Conservation (phyloP, 176 grass and related monocot genomes). For the Ampelocalamus luodianensis region DNA sequence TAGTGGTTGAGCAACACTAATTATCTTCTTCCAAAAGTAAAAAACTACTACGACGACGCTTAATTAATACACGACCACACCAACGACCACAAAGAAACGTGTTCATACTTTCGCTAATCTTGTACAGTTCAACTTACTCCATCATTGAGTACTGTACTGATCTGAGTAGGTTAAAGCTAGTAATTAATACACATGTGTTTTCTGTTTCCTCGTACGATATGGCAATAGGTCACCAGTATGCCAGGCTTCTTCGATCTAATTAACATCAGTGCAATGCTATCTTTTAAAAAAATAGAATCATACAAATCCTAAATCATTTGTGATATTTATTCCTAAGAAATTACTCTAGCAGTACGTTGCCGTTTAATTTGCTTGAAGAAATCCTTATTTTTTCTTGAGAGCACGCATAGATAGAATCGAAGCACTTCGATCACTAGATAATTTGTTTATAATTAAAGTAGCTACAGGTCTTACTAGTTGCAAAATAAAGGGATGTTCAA, state of each 20-base stretch:
- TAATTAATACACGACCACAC: slow-evolving; percentile 9
- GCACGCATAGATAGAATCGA: neutral
- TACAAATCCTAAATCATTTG: neutral
- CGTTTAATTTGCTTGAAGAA: neutral
- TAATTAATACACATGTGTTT: neutral
- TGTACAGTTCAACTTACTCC: neutral
- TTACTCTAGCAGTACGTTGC: neutral
- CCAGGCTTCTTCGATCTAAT: neutral
- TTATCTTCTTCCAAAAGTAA: slow-evolving; percentile 18
- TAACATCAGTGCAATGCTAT: neutral
- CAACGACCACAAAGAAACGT: slow-evolving; percentile 19
- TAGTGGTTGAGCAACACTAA: slow-evolving; percentile 25
- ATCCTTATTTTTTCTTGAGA: neutral
- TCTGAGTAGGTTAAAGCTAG: neutral
- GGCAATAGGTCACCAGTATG: slow-evolving; percentile 41
- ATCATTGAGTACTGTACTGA: slow-evolving; percentile 31
- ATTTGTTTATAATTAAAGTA: neutral
- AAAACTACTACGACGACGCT: neutral
- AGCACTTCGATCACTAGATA: neutral
- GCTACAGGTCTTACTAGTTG: neutral
- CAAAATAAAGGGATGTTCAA: neutral
- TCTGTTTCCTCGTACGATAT: slow-evolving; percentile 45
- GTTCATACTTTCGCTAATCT: slow-evolving; percentile 1
- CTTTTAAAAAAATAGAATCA: neutral
- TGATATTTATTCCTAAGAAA: neutral